Evolutionary conservation across 169 alveolate genomes (phyloP), one percentile per base, ranked within the genome.

Genomic region (Babesia bigemina): DNA sequence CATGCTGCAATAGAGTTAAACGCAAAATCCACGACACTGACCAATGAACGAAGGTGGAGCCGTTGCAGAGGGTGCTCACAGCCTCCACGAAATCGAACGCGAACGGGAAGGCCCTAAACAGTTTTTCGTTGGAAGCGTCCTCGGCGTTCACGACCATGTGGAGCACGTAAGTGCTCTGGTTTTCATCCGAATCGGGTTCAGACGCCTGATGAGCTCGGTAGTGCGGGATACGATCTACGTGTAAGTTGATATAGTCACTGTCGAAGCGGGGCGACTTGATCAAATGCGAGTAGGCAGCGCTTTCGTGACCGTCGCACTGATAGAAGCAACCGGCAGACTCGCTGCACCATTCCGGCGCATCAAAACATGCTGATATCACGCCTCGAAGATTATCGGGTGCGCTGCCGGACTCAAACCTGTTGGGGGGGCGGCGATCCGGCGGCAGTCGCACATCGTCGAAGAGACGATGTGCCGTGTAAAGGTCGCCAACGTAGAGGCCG

Each of bases 1-100:
- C 72, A 39, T 14, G 45, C 86, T 78, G 79, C 22, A 70, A 67
- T 42, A 28, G 22, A 19, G 52, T 39, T n/a, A 4, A 52, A 2
- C 0, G 17, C 9, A 33, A 9, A 7, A 21, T 0, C 11, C 0
- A 16, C 13, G 6, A 9, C 21, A 58, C 74, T 4, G 49, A 79
- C 88, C 90, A 83, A 59, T 83, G 90, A 21, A 83, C 56, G 26
- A 24, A 83, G n/a, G 74, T 75, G 45, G 45, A 47, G 7, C 86
- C 86, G 17, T 73, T 44, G 7, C 55, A 56, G 4, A 67, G 17
- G 39, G 53, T n/a, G 10, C 48, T 12, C 22, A 81, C 55, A 16
- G 72, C 56, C 26, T 81, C 88, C 16, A 81, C 44, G 16, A 81
- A 70, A 12, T 83, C 86, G 62, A 63, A 74, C 33, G 82, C 47